These are phyloP conservation scores for Tylopilus plumbeoviolaceoides DNA, from an alignment of 768 basidiomycete genomes.

Conservation along the genomic window DNA sequence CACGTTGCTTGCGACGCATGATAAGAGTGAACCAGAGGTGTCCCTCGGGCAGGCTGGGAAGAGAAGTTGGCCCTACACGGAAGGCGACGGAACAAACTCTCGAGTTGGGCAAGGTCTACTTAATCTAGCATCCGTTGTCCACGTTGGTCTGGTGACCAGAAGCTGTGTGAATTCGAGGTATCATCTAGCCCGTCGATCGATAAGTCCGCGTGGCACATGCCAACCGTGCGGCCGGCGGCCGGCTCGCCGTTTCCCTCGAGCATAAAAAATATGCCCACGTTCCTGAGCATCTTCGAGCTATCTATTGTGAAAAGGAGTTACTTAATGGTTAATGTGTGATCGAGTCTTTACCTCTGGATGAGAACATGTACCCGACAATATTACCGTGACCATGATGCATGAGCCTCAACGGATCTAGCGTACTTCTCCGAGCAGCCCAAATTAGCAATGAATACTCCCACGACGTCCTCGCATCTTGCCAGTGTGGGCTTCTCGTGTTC, in stretches of 20 bases:
- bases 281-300: background rate
- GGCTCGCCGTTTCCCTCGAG: background rate
- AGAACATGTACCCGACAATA: background rate
- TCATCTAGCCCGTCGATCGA: conserved; percentile 1
- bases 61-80: background rate
- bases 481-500: background rate
- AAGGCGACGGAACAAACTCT: conserved; percentile 2
- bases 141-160: background rate
- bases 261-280: background rate
- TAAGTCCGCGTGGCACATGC: background rate
- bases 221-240: background rate
- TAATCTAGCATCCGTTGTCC: background rate
- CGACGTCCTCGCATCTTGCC: background rate
- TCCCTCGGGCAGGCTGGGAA: background rate
- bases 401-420: too few relatives aligned
- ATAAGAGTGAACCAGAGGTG: background rate
- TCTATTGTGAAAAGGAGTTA: background rate
- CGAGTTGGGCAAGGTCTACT: background rate
- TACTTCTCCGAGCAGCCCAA: background rate
- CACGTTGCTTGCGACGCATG: background rate
- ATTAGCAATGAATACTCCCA: background rate
- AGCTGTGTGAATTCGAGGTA: background rate
- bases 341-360: background rate
- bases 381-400: background rate
- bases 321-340: background rate